Conservation (phyloP, 1,284 basidiomycete genomes). For the Kwoniella shivajii region DNA sequence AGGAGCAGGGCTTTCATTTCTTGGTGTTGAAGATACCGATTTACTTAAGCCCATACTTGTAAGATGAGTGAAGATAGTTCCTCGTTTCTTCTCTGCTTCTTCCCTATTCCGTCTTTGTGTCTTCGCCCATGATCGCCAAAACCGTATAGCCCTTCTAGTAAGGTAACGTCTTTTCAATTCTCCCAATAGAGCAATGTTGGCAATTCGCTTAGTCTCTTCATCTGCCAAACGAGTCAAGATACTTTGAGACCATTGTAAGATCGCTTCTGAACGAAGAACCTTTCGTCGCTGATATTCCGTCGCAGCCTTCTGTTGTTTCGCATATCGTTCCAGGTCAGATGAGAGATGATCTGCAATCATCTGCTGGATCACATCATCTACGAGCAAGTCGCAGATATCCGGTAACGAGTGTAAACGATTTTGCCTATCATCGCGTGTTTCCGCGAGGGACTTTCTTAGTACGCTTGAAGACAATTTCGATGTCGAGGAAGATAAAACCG, state of each 20-base stretch:
- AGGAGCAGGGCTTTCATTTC: slow-evolving; percentile 6
- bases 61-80: slow-evolving; percentile 23
- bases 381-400: slow-evolving; percentile 24
- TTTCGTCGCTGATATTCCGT: slow-evolving; percentile 19
- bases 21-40: slow-evolving; percentile 3
- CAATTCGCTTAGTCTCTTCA: slow-evolving; percentile 4
- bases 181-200: slow-evolving; percentile 4
- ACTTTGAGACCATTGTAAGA: slow-evolving; percentile 18
- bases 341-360: slow-evolving; percentile 23
- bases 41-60: slow-evolving; percentile 33
- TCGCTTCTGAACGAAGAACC: slow-evolving; percentile 13
- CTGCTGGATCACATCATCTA: slow-evolving; percentile 27
- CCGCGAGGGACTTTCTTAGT: slow-evolving; percentile 1
- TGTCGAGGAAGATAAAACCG: slow-evolving; percentile 9
- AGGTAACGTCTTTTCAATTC: slow-evolving; percentile 18
- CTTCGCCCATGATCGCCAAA: slow-evolving; percentile 31
- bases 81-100: slow-evolving; percentile 20
- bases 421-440: not conserved
- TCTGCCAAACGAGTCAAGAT: slow-evolving; percentile 18
- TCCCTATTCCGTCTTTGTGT: slow-evolving; percentile 13
- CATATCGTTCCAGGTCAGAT: slow-evolving; percentile 17
- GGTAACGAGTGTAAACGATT: slow-evolving; percentile 15
- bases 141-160: slow-evolving; percentile 12
- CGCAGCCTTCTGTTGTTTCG: slow-evolving; percentile 31
- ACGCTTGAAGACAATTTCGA: slow-evolving; percentile 1